Base-by-base conservation (phyloP, 108 stramenopile species). In the Ochromonas danica region DNA sequence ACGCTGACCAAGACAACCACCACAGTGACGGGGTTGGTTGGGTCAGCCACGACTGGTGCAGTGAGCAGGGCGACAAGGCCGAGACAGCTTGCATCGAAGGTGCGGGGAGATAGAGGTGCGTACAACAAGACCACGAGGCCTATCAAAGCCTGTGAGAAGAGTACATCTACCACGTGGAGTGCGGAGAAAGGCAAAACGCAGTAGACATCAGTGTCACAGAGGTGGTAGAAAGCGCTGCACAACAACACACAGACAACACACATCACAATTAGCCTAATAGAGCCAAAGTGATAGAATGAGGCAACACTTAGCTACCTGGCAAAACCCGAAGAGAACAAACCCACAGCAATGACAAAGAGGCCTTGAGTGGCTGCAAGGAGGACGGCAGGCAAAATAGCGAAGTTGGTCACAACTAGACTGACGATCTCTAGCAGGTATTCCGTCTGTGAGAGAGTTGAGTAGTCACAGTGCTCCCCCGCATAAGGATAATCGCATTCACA, bases 131-230 rank as follows among this genome's bases (percentile, higher is more conserved):
- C 51, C 51, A 57, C 51, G 17, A 22, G 10, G 17, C 17, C 51
- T 17, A 57, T 57, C 51, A 57, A 17, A 10, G 51, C 51, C 17
- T 17, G 17, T 10, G 17, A 17, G 51, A 57, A 57, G 51, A 57
- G 51, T 10, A 57, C 51, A 22, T 57, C 51, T 10, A 57, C 17
- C 51, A 57, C 51, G 51, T 57, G 51, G 17, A 10, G 22, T 10
- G 51, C 51, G 17, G 27, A 28, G 17, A 67, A 67, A 10, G 63
- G 25, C 3, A 22, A 3, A 36, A 67, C 10, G 25, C 63, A 67
- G 63, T 31, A 67, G 10, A 67, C 31, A 6, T 67, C 63, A 6
- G 63, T 31, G 31, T 67, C 63, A 36, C 63, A 67, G 3, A 67
- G 31, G 31, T 67, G 63, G 31, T 67, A 67, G 10, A 67, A 28